phyloP scores from a whole-genome alignment of 106 monocot genomes.

The Apostasia shenzhenica region DNA sequence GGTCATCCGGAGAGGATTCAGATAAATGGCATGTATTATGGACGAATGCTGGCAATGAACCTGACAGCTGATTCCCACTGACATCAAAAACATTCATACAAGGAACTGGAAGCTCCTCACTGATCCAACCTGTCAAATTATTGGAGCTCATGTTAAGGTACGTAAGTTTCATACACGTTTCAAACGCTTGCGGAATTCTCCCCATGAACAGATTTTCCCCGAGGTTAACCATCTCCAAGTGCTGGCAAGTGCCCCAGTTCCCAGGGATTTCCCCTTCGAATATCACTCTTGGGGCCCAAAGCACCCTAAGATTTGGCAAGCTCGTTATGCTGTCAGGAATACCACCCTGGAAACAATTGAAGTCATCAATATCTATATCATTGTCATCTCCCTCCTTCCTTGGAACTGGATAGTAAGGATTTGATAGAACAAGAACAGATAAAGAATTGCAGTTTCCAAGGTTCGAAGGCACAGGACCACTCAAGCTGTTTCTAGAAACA shows the following conservation, averaged over 20 bases:
- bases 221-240: conserved; percentile 74
- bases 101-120: conserved; percentile 51
- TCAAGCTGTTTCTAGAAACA: conserved; percentile 82
- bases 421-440: conserved; percentile 49
- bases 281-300: conserved; percentile 82
- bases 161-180: conserved; percentile 54
- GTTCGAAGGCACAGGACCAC: conserved; percentile 65
- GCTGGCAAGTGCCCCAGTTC: conserved; percentile 64
- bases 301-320: conserved; percentile 56
- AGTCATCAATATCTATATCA: conserved; percentile 42
- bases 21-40: conserved; percentile 24
- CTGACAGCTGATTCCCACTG: conserved; percentile 73
- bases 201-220: conserved; percentile 60
- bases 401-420: conserved; percentile 29
- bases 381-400: conserved; percentile 2
- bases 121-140: conserved; percentile 59
- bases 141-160: conserved; percentile 77
- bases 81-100: conserved; percentile 88
- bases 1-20: conserved; percentile 11
- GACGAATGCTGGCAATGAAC: conserved; percentile 42
- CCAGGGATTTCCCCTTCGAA: conserved; percentile 58
- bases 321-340: conserved; percentile 45
- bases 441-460: conserved; percentile 60
- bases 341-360: conserved; percentile 78
- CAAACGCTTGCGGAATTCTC: conserved; percentile 38